Evolutionary conservation across 1,139 yeast genomes (phyloP), one percentile per base, ranked within the genome.

Genomic region (Pichia sp.): DNA sequence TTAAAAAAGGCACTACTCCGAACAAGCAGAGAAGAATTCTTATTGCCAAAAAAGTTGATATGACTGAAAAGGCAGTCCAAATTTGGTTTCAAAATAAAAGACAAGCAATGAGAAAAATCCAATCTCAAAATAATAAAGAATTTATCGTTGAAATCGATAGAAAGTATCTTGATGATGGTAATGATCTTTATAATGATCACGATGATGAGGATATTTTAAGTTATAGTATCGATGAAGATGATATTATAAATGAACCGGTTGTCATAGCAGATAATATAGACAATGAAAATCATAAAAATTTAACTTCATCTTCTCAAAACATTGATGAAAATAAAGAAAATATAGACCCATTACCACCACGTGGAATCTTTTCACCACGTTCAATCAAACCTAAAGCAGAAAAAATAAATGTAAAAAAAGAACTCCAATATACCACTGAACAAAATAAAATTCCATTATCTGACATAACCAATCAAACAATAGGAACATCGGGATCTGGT

Each of bases 71-170:
- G 61, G 95, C 96, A 2, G 95, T 91, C 24, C 97, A 91, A 65
- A 87, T 91, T 50, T 91, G 98, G 98, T 91, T 91, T 64, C 98
- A 91, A 64, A 91, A 91, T 64, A 84, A 80, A 61, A 78, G 98
- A 62, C 98, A 91, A 65, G 75, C 88, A 33, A 64, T 80, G 50
- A 77, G 93, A 51, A 80, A 77, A 40, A 42, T 34, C 31, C 45
- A 47, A 31, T 34, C 31, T 18, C 37, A 34, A 23, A 43, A 37
- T 31, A 31, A 34, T 10, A 47, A 43, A 23, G 40, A 38, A 16
- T 32, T 39, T 24, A 22, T 36, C 10, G 38, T 39, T n/a, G 38
- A 36, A 13, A 9, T 21, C 23, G 9, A 21, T 21, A n/a, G n/a
- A n/a, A n/a, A n/a, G n/a, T n/a, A n/a, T n/a, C 6, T 31, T 16